Conservation (phyloP, 176 grass and related monocot genomes). For the Dactylis glomerata region DNA sequence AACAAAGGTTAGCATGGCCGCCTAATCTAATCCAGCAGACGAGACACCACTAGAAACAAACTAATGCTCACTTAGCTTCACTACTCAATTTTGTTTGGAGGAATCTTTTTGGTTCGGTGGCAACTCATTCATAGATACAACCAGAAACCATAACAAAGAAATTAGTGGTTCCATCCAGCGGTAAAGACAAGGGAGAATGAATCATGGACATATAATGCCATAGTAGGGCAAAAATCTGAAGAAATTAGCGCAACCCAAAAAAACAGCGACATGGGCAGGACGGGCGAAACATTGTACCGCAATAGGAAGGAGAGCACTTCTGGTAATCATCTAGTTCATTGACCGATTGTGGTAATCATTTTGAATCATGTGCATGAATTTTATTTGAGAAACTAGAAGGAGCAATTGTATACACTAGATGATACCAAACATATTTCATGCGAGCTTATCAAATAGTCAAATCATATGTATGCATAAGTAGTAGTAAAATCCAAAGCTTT, state of each 20-base stretch:
- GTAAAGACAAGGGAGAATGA: slow-evolving; percentile 22
- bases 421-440: too few species aligned
- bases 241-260: background rate
- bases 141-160: slow-evolving; percentile 24
- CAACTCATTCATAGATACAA: slow-evolving; percentile 13
- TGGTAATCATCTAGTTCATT: too few species aligned
- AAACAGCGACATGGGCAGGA: background rate
- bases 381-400: too few species aligned
- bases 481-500: too few species aligned
- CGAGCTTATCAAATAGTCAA: too few species aligned
- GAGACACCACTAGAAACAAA: slow-evolving; percentile 39
- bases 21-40: slow-evolving; percentile 8
- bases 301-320: too few species aligned
- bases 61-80: slow-evolving; percentile 23
- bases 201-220: slow-evolving; percentile 3
- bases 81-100: slow-evolving; percentile 29
- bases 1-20: background rate
- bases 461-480: too few species aligned
- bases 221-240: background rate
- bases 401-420: too few species aligned
- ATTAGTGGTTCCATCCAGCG: slow-evolving; percentile 13
- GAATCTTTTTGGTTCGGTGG: slow-evolving; percentile 25
- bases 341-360: too few species aligned
- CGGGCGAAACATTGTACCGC: too few species aligned
- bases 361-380: too few species aligned